Base-by-base conservation (phyloP, 2,329 filamentous ascomycete species). In the Myriosclerotinia scirpicola region DNA sequence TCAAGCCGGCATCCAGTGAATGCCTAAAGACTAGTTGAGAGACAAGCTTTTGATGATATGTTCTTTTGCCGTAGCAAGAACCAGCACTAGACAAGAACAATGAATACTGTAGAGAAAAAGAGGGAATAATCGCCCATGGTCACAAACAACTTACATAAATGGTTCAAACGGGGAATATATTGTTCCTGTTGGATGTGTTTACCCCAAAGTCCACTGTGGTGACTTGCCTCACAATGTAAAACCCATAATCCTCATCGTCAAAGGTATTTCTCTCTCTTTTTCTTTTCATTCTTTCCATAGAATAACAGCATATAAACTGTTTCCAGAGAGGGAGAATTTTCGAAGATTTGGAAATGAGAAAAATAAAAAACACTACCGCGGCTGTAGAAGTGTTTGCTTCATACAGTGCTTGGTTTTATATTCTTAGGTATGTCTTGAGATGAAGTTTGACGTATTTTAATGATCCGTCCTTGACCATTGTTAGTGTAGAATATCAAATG, bases 371-470 rank as follows among this genome's bases (percentile, higher is more conserved):
- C 26, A 26, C 26, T 26, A 26, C 26, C 26, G 26, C 26, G 26
- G 26, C 26, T 26, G 26, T 26, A n/a, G 26, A 26, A 26, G 26
- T 26, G 3, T 26, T 77, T 1, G 80, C 78, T 65, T 85, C 81
- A 38, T 81, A 80, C 70, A 83, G 80, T 17, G 77, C 83, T 65
- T 85, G 76, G 70, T 79, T 83, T 73, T 84, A 81, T 74, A 76
- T 79, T 50, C 84, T 83, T 70, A 83, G 82, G 67, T 85, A 78
- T 3, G 83, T 80, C 71, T 82, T 83, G 69, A 81, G 76, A 71
- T 85, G 82, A 67, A 85, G 79, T 71, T 84, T 81, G 46, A 81
- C n/a, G n/a, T 85, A 86, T 66, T 81, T 79, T 77, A 82, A 85
- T 11, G 78, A 79, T 61, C 83, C 82, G 48, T 84, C 80, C 38